Base-by-base conservation (phyloP, 2,329 filamentous ascomycete species). In the Verticillium albo-atrum region DNA sequence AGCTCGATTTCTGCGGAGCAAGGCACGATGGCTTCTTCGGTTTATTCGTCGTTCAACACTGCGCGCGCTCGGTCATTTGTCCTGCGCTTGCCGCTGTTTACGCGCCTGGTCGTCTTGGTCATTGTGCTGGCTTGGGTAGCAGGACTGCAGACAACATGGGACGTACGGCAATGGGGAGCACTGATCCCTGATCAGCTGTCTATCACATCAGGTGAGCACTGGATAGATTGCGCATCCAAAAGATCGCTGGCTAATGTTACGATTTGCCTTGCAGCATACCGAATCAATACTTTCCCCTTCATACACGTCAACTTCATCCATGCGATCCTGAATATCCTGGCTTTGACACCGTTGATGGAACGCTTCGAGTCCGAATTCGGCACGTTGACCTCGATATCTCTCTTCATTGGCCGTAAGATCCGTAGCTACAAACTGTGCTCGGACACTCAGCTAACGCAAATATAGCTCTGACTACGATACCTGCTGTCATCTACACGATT, bases 291-390 rank as follows among this genome's bases (percentile, higher is more conserved):
- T 0, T 99, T 92, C 70, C 92, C 93, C 1, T 79, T 99, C 59
- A 87, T 97, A 61, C 95, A 99, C 72, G 74, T 86, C 52, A 89
- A 89, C 67, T 82, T 96, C 71, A 79, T 97, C 67, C 95, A 98
- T 74, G 82, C 89, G 62, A 69, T 93, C 57, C 78, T 96, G 70
- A 97, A 98, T 74, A 73, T 92, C 26, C 57, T 96, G 63, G 90
- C 92, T 25, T 74, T 98, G 63, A 88, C 89, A 42, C 95, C 95
- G n/a, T 79, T 99, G 56, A 78, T 99, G 72, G 94, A 97, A 75
- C 86, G 93, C 62, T 99, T 98, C 74, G 95, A 99, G 77, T 84
- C 86, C 63, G 94, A 97, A 73, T 88, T 96, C 74, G 95, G 95
- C 57, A 98, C 94, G 7, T 79, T 98, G 69, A 91, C 91, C 27